Evolutionary conservation across 495 filamentous ascomycete genomes (phyloP).

Genomic region (Chaetomium cochliodes): DNA sequence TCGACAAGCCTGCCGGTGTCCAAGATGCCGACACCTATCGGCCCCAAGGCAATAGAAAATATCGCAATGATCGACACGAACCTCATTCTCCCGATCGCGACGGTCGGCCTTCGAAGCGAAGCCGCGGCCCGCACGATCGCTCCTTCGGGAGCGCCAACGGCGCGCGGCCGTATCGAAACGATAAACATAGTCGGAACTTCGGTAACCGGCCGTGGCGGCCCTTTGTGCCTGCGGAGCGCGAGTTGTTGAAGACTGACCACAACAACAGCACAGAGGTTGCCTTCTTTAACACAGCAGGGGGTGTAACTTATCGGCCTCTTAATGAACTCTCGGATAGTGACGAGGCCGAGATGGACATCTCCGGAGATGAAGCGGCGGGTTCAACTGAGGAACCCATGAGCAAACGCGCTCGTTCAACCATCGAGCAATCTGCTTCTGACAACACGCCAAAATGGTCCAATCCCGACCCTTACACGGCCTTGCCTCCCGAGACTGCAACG

Average conservation of each 20-base stretch:
- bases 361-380: constrained; percentile 49
- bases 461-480: constrained; percentile 82
- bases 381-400: constrained; percentile 50
- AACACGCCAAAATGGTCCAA: constrained; percentile 82
- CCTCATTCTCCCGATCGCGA: background rate
- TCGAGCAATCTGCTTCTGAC: constrained; percentile 39
- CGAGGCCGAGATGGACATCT: constrained; percentile 67
- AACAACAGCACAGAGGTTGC: constrained; percentile 36
- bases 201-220: constrained; percentile 22
- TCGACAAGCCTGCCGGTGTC: constrained; percentile 43
- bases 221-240: constrained; percentile 40
- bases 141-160: background rate
- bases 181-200: background rate
- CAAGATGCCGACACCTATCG: constrained; percentile 30
- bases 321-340: constrained; percentile 71
- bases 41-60: constrained; percentile 17
- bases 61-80: constrained; percentile 11
- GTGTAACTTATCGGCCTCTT: constrained; percentile 47
- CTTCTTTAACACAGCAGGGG: constrained; percentile 38
- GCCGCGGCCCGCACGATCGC: constrained; percentile 23
- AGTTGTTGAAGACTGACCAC: constrained; percentile 40
- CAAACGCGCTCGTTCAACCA: constrained; percentile 46
- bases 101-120: constrained; percentile 12
- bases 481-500: constrained; percentile 66
- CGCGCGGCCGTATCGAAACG: background rate